A percentile compares a stretch with the other conserved stretches of the same genome.
These are phyloP conservation scores for Geosmithia flava DNA, from an alignment of 2,329 filamentous ascomycete genomes.

Conservation along the genomic window DNA sequence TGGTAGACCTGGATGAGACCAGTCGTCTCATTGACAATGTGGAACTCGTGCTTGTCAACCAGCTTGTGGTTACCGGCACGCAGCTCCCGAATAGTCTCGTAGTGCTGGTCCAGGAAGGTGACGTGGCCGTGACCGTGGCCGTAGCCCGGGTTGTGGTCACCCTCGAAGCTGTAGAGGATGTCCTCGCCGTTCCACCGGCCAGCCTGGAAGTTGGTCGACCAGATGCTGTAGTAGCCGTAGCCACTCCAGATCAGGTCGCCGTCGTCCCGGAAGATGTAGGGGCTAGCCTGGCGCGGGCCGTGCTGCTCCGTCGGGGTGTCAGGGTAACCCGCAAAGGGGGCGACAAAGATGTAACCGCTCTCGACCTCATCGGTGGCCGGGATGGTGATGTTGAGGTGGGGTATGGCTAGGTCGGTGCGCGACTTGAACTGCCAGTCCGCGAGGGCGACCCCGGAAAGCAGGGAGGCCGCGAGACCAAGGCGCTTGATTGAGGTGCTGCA, in stretches of 20 bases:
- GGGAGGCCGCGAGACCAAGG: not conserved
- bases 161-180: constrained; percentile 41
- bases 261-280: constrained; percentile 42
- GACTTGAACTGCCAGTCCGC: constrained; percentile 11
- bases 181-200: constrained; percentile 36
- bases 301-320: constrained; percentile 22
- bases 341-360: constrained; percentile 30
- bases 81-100: constrained; percentile 40
- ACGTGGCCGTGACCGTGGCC: constrained; percentile 42
- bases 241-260: constrained; percentile 47
- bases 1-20: constrained; percentile 41
- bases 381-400: constrained; percentile 27
- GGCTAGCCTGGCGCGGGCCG: constrained; percentile 35
- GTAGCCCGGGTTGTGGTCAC: constrained; percentile 35
- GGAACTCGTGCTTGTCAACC: constrained; percentile 43
- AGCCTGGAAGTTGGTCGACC: constrained; percentile 40
- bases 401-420: constrained; percentile 11
- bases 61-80: constrained; percentile 36
- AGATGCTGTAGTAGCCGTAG: constrained; percentile 37
- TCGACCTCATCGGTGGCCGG: constrained; percentile 24
- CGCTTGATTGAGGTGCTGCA: not conserved
- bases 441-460: not conserved
- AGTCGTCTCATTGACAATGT: constrained; percentile 37
- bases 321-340: constrained; percentile 20
- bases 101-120: constrained; percentile 38